A percentile compares a stretch with the other conserved stretches of the same genome.
phyloP scores from a whole-genome alignment of 805 yeast species.

The Candida sakaeoensis region DNA sequence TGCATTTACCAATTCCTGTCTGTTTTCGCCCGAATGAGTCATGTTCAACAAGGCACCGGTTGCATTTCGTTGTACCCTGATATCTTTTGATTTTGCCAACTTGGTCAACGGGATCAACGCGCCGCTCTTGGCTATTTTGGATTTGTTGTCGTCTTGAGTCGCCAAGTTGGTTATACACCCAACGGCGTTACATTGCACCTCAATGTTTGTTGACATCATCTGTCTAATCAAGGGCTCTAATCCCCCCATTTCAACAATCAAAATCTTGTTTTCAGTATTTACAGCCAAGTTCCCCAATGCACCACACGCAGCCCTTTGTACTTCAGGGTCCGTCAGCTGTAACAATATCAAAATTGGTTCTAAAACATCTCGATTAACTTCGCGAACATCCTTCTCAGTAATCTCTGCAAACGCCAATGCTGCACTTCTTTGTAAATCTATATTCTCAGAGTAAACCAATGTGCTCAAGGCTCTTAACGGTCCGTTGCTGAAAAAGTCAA shows the following conservation, averaged over 20 bases:
- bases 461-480: conserved; percentile 88
- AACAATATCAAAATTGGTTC: conserved; percentile 89
- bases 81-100: conserved; percentile 89
- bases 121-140: conserved; percentile 93
- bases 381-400: conserved; percentile 91
- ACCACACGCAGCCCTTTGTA: conserved; percentile 98
- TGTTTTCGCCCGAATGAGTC: conserved; percentile 96
- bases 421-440: conserved; percentile 93
- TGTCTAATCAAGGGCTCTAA: conserved; percentile 93
- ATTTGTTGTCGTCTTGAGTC: conserved; percentile 94
- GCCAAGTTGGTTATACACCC: conserved; percentile 98
- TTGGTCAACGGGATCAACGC: conserved; percentile 93
- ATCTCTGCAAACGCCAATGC: conserved; percentile 98
- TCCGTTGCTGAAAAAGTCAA: conserved; percentile 84
- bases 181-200: conserved; percentile 98
- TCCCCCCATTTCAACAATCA: conserved; percentile 98
- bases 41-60: conserved; percentile 96
- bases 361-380: conserved; percentile 84
- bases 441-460: conserved; percentile 88
- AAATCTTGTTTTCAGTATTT: conserved; percentile 86
- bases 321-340: conserved; percentile 87
- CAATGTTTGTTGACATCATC: conserved; percentile 96
- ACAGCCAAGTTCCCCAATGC: conserved; percentile 98
- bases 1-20: conserved; percentile 94
- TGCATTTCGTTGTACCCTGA: conserved; percentile 96